These are phyloP conservation scores for Batkoa obscura DNA, from an alignment of 371 early-diverging fungal genomes.

Conservation along the genomic window DNA sequence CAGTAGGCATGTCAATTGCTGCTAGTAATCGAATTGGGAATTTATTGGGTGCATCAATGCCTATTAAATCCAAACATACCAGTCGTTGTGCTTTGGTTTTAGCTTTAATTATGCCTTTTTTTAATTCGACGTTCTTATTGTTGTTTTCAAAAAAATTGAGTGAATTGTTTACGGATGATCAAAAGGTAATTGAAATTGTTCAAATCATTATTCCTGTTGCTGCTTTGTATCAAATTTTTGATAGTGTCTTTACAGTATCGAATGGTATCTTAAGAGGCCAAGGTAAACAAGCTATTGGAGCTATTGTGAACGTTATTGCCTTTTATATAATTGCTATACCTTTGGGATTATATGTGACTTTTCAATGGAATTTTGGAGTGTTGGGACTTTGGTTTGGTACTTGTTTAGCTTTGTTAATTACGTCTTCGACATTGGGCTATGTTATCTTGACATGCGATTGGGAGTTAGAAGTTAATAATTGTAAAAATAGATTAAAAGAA, in stretches of 20 bases:
- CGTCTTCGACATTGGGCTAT: not conserved
- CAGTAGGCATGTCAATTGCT: constrained; percentile 34
- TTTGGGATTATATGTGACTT: not conserved
- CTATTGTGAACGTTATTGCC: constrained; percentile 2
- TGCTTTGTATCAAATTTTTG: constrained; percentile 50
- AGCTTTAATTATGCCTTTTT: constrained; percentile 17
- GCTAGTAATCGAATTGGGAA: constrained; percentile 61
- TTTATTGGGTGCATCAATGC: constrained; percentile 25
- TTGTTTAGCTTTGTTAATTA: not conserved
- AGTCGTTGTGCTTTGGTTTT: constrained; percentile 20
- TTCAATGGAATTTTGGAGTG: not conserved
- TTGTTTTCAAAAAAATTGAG: constrained; percentile 12
- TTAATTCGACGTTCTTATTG: constrained; percentile 18
- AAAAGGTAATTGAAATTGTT: constrained; percentile 40
- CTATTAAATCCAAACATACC: constrained; percentile 12
- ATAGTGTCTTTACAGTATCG: not conserved
- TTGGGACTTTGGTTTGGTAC: constrained; percentile 2
- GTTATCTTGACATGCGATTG: not conserved
- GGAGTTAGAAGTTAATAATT: not conserved
- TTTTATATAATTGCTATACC: constrained; percentile 4
- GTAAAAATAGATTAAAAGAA: not conserved
- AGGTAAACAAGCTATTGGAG: constrained; percentile 1
- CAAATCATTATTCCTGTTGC: constrained; percentile 50
- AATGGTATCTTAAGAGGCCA: constrained; percentile 2
- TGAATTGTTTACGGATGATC: constrained; percentile 45